Percentiles rank a stretch among this genome's conserved stretches.
These are phyloP conservation scores for Boletus rubropictus DNA, from an alignment of 768 basidiomycete species.

Conservation along the genomic window DNA sequence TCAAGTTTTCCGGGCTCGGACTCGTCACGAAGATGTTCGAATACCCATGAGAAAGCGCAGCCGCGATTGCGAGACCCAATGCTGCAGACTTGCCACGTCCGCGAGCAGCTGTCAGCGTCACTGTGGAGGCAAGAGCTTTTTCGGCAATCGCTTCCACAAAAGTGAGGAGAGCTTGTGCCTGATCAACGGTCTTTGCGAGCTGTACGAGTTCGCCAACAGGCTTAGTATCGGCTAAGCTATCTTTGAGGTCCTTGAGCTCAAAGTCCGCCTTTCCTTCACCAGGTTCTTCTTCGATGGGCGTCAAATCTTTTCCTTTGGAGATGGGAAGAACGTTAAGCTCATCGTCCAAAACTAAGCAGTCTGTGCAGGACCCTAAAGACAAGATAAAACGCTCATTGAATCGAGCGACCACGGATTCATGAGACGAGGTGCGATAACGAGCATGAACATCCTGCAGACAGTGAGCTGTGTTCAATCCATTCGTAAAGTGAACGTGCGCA, in stretches of 20 bases:
- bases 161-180: constrained; percentile 89
- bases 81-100: constrained; percentile 97
- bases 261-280: constrained; percentile 49
- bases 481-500: constrained; percentile 19
- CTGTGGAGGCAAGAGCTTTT: constrained; percentile 90
- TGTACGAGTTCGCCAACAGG: constrained; percentile 86
- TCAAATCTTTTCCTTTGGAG: constrained; percentile 90
- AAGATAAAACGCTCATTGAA: constrained; percentile 99
- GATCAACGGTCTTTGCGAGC: constrained; percentile 87
- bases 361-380: constrained; percentile 87
- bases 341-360: constrained; percentile 93
- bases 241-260: constrained; percentile 75
- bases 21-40: constrained; percentile 98
- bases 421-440: constrained; percentile 87
- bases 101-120: constrained; percentile 89
- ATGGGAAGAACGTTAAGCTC: constrained; percentile 97
- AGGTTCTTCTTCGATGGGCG: constrained; percentile 48
- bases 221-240: constrained; percentile 73
- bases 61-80: constrained; percentile 89
- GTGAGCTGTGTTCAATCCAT: not conserved
- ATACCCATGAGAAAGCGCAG: constrained; percentile 89
- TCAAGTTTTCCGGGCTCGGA: constrained; percentile 95
- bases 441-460: constrained; percentile 84
- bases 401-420: constrained; percentile 82
- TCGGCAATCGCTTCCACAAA: constrained; percentile 92